A percentile compares a stretch with the other conserved stretches of the same genome.
These are phyloP conservation scores for Teunomyces cretensis DNA, from an alignment of 805 yeast species.

Conservation along the genomic window DNA sequence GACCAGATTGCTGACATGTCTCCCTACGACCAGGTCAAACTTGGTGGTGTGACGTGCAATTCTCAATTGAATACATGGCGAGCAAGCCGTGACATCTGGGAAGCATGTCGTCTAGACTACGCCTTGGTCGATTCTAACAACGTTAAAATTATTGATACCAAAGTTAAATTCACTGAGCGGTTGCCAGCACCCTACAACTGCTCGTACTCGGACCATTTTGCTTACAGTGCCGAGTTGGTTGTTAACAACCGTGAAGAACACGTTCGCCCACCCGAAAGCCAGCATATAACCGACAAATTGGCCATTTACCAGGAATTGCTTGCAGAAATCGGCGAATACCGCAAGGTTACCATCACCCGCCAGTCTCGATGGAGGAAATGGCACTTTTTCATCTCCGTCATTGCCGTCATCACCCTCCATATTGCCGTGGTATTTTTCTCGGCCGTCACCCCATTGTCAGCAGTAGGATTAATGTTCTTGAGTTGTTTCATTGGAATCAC, in stretches of 20 bases:
- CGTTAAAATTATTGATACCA: constrained; percentile 57
- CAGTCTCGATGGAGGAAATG: constrained; percentile 64
- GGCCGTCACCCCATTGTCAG: constrained; percentile 58
- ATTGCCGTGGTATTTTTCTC: constrained; percentile 57
- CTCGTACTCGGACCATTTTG: constrained; percentile 92
- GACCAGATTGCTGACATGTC: constrained; percentile 27
- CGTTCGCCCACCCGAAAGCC: constrained; percentile 4
- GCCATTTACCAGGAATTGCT: constrained; percentile 39
- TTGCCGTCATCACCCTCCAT: constrained; percentile 44
- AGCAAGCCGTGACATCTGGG: constrained; percentile 47
- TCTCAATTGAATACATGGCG: constrained; percentile 89
- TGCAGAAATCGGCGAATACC: constrained; percentile 44
- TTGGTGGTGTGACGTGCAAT: constrained; percentile 90
- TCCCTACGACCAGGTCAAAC: constrained; percentile 54
- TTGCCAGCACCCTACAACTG: constrained; percentile 54
- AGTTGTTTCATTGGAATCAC: constrained; percentile 58
- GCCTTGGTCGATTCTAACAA: constrained; percentile 67
- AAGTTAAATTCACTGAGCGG: constrained; percentile 71
- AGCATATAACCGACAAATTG: constrained; percentile 16
- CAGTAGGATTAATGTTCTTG: constrained; percentile 50
- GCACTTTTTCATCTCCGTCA: constrained; percentile 61
- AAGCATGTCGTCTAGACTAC: constrained; percentile 89
- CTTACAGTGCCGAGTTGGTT: constrained; percentile 46
- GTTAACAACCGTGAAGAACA: constrained; percentile 12
- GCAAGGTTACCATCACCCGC: constrained; percentile 46